These are phyloP conservation scores for Aspergillus brasiliensis DNA, from an alignment of 2,329 filamentous ascomycete species.

Conservation along the genomic window DNA sequence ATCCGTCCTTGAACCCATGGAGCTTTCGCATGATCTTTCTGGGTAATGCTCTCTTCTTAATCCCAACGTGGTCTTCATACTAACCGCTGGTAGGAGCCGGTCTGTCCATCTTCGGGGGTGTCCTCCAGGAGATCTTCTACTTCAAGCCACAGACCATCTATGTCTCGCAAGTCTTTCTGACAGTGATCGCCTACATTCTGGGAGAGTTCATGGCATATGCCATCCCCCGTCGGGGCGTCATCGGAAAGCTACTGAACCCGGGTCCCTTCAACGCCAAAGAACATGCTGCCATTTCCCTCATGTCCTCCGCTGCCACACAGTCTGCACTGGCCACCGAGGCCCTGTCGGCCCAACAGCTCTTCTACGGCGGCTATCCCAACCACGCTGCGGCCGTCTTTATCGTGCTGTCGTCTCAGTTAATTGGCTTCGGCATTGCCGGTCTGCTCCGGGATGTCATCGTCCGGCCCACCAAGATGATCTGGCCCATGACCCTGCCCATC, in stretches of 20 bases:
- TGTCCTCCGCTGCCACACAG: constrained; percentile 7
- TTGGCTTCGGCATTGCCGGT: constrained; percentile 6
- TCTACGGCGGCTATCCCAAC: constrained; percentile 7
- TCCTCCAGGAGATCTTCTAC: constrained; percentile 7
- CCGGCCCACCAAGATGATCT: constrained; percentile 9
- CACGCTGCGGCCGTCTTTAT: constrained; percentile 3
- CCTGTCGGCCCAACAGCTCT: constrained; percentile 3
- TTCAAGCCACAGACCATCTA: constrained; percentile 9
- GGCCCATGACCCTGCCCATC: constrained; percentile 7
- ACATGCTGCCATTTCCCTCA: constrained; percentile 3
- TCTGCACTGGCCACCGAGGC: constrained; percentile 6
- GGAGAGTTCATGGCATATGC: constrained; percentile 2
- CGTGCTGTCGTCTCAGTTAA: constrained; percentile 3
- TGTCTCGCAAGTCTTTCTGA: constrained; percentile 7
- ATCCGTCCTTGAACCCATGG: constrained; percentile 1
- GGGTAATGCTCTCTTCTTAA: background rate
- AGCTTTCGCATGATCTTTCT: constrained; percentile 5
- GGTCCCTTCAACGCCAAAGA: constrained; percentile 8
- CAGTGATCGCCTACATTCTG: background rate
- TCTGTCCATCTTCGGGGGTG: constrained; percentile 1
- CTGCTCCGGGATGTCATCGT: constrained; percentile 7
- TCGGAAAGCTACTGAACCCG: constrained; percentile 1
- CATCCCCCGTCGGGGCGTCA: background rate
- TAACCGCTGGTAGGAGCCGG: background rate
- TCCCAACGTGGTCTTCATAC: background rate